Base-by-base conservation (phyloP, 352 stramenopile genomes). In the Peronospora belbahrii region DNA sequence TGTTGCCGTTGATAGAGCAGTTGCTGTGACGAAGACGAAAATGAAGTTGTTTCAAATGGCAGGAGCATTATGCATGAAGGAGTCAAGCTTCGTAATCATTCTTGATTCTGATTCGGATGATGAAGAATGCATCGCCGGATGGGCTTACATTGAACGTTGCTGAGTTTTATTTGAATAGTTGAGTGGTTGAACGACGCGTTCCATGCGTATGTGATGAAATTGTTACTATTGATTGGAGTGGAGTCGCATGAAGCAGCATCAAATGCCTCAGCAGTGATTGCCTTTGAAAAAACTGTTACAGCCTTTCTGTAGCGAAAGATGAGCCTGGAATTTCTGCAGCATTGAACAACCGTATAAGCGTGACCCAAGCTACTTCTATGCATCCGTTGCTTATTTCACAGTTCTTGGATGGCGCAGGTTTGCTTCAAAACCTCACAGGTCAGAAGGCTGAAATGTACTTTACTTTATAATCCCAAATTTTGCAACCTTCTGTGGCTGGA, bases 141-240 rank as follows among this genome's bases (percentile, higher is more conserved):
- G 78, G 90, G 0, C 66, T 97, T 13, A 78, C 74, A 25, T 57
- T 98, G 8, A 88, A 88, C 0, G 85, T 95, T 55, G 71, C 68
- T 2, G 64, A 95, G 57, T 97, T 97, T 49, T 97, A 97, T 57
- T 71, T 97, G 37, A 83, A 97, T 48, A 53, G 71, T 2, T 48
- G 55, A 80, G 18, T 67, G 79, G 6, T 58, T 96, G 14, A 68
- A 70, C 6, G 56, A 62, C 13, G 67, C 68, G 7, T 97, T 95
- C 35, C 68, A 81, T 33, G 70, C 70, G 25, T 88, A 86, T 44
- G 62, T 97, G 20, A 58, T 73, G 8, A 53, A 72, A 15, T 55
- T 97, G 42, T 79, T 97, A 15, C 62, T 61, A 7, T 55, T 97
- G 4, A 52, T 51, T 13, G 85, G 48, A 23, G 83, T 55, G 34